Base-by-base conservation (phyloP, 2,329 filamentous ascomycete genomes). In the Apiospora hydei region DNA sequence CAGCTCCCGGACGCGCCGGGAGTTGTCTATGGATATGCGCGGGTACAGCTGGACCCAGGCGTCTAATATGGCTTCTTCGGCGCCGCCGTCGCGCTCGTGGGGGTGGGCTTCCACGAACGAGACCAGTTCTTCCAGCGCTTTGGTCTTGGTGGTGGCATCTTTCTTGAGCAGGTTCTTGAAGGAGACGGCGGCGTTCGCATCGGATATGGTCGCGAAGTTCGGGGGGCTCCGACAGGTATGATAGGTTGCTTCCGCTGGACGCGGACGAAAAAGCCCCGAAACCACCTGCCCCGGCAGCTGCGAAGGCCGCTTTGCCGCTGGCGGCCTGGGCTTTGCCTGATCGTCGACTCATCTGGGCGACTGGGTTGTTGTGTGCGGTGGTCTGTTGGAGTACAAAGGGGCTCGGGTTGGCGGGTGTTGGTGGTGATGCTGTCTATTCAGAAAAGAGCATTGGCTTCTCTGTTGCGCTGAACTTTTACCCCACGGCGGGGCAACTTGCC, bases 111-210 rank as follows among this genome's bases (percentile, higher is more conserved):
- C 86, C 51, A 94, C 85, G 78, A 93, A 88, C 46, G 88, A 81
- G 67, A 94, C 87, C 26, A 99, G 83, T 70, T 98, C 96, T 77
- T 98, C 95, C 41, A 99, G 85, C 0, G 94, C 96, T 81, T 96
- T 98, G 10, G 92, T 88, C 81, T 98, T 97, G 49, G 96, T 99
- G 14, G 91, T 97, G 78, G 92, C 92, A 84, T 98, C 96, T 83
- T 96, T 97, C 84, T 98, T 99, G 69, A 92, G 88, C 4, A 98
- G 84, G 77, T 97, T 98, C 83, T 98, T 97, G 84, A 98, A 94
- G n/a, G 92, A 90, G 18, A 98, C 95, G 49, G 96, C 90, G 49
- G 96, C 87, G 78, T 96, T 93, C 10, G 95, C 88, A 77, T 98
- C 92, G 64, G 91, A 92, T 73, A 99, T 90, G 61, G 85, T 85